phyloP scores from a whole-genome alignment of 2,329 filamentous ascomycete genomes.

The Ilyonectria destructans region DNA sequence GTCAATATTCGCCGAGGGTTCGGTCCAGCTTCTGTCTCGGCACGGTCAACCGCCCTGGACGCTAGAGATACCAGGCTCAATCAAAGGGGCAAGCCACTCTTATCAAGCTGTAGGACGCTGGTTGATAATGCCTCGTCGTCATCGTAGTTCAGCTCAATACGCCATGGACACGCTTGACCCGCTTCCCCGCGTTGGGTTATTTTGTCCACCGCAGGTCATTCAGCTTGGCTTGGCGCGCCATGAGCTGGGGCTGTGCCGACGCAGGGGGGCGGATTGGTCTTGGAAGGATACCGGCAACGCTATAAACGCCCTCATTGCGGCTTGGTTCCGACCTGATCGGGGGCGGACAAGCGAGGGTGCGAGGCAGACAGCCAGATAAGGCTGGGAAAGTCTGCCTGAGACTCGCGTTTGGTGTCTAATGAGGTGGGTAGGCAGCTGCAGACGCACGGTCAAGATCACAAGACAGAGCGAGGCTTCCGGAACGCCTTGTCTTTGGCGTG shows the following conservation, averaged over 20 bases:
- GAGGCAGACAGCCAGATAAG: constrained; percentile 44
- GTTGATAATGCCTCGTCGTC: constrained; percentile 20
- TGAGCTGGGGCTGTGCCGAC: constrained; percentile 42
- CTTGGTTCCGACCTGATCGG: constrained; percentile 18
- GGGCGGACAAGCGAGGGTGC: constrained; percentile 26
- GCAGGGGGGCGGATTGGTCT: constrained; percentile 41
- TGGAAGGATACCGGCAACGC: constrained; percentile 30
- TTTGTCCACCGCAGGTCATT: constrained; percentile 28
- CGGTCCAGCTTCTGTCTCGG: neutral
- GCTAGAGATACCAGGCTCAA: neutral
- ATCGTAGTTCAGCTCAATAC: constrained; percentile 11
- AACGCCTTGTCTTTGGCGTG: constrained; percentile 21
- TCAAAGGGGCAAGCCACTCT: neutral
- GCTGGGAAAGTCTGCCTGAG: constrained; percentile 14
- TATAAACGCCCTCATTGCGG: constrained; percentile 37
- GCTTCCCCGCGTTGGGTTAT: constrained; percentile 30
- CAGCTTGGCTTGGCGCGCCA: constrained; percentile 44
- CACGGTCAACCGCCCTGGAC: neutral
- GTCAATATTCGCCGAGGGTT: constrained; percentile 1
- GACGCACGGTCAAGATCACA: constrained; percentile 32
- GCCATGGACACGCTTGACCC: constrained; percentile 12
- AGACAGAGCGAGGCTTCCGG: constrained; percentile 36
- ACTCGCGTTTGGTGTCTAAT: neutral
- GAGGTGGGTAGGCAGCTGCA: constrained; percentile 17
- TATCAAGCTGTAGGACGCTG: constrained; percentile 1